Base-by-base conservation (phyloP, 768 basidiomycete species). In the Xerocomellus amylosporus region DNA sequence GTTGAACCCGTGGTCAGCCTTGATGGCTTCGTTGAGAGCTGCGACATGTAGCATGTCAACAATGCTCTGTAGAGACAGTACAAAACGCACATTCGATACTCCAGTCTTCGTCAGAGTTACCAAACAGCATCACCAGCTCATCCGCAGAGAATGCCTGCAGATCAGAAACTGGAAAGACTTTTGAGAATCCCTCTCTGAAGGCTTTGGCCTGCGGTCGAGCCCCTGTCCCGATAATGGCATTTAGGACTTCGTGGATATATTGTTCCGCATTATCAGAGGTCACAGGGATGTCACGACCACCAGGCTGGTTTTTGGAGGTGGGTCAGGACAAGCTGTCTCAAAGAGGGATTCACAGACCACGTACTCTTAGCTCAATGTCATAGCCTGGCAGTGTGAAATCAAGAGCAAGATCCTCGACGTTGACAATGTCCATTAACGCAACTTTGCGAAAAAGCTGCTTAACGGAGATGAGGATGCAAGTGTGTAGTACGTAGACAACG, bases 101-200 rank as follows among this genome's bases (percentile, higher is more conserved):
- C 97, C 97, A 99, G 67, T 99, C 97, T 66, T 99, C 97, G n/a
- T 98, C 93, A 9, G 89, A 85, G 63, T 95, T 95, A 17, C 96
- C 96, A 64, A 98, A 96, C 20, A 98, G 77, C 82, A 96, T 90
- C 15, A 90, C 89, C n/a, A 99, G 74, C 71, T 99, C 97, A 54
- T 97, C 92, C 5, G 92, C 82, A 36, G 95, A 88, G 74, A 99
- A 99, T 7, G 92, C 90, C 61, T 88, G 85, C 30, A 99, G 75
- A 65, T 99, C 95, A 26, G 79, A 75, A 43, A 98, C 85, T 5
- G 96, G 91, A 80, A 99, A 98, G 30, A 98, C 94, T 68, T 94
- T 93, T 2, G 92, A 93, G 72, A 96, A 96, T 1, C 93, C 96
- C 58, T 94, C 90, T 59, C 86, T 81, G 84, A 99, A 98, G 2